Conservation (phyloP, 768 basidiomycete genomes). For the Tulasnella sp. region DNA sequence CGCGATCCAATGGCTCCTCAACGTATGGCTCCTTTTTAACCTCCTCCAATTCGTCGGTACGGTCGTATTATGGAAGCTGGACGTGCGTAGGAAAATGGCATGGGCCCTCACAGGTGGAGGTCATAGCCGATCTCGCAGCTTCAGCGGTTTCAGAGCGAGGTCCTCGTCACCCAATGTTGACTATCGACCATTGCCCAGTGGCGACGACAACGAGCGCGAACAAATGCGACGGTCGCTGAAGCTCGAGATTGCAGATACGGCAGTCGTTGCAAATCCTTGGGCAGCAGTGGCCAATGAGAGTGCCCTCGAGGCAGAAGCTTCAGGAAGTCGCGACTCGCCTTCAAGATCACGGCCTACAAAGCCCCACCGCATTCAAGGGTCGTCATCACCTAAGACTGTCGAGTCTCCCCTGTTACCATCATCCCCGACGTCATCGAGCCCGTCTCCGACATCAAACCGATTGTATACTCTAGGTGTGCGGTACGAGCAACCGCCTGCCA, state of each 20-base stretch:
- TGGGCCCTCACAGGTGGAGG: neutral
- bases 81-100: conserved; percentile 31
- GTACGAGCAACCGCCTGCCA: neutral
- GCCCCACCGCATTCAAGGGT: neutral
- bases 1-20: conserved; percentile 46
- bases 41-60: conserved; percentile 45
- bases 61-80: conserved; percentile 39
- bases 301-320: neutral
- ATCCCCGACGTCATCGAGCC: neutral
- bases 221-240: neutral
- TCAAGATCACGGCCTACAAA: neutral
- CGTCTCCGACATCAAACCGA: neutral
- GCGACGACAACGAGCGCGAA: neutral
- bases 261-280: neutral
- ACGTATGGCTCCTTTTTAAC: conserved; percentile 47
- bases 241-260: neutral
- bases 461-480: neutral
- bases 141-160: no score
- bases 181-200: neutral
- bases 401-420: neutral
- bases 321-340: neutral
- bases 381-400: neutral
- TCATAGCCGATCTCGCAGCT: neutral
- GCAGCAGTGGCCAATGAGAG: neutral
- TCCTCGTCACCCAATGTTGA: neutral